Conservation (phyloP, 257 asterid genomes). For the Paraleonurus japonicus region DNA sequence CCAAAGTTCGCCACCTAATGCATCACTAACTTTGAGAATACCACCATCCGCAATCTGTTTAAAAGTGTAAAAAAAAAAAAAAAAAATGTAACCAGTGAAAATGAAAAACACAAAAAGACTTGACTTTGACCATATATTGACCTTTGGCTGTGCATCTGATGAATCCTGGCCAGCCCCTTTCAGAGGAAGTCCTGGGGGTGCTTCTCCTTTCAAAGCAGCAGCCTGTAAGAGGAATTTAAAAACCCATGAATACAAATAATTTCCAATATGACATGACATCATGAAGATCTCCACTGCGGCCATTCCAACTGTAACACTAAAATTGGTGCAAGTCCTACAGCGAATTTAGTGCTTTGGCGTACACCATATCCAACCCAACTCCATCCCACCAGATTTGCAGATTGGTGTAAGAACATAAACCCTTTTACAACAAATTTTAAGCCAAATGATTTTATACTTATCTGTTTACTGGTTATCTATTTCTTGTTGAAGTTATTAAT, state of each 20-base stretch:
- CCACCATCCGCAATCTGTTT: conserved; percentile 80
- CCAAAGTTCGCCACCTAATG: conserved; percentile 99
- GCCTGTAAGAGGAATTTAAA: conserved; percentile 46
- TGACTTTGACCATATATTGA: conserved; percentile 31
- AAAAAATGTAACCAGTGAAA: conserved; percentile 20
- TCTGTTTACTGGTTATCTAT: neutral
- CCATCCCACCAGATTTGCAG: neutral
- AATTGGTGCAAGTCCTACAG: neutral
- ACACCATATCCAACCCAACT: neutral
- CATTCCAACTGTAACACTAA: neutral
- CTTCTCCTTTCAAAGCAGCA: conserved; percentile 99
- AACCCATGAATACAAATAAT: conserved; percentile 8
- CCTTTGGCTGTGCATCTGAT: conserved; percentile 86
- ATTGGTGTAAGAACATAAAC: neutral
- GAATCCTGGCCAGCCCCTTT: conserved; percentile 99
- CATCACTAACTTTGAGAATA: conserved; percentile 76
- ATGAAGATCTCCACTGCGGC: neutral
- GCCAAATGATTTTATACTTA: neutral
- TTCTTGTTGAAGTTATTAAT: neutral
- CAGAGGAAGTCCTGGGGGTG: conserved; percentile 98
- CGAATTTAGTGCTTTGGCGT: neutral
- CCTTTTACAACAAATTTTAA: neutral
- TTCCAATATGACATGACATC: conserved; percentile 7
- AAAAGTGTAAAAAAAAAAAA: conserved; percentile 20
- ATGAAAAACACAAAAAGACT: conserved; percentile 10